phyloP scores from a whole-genome alignment of 2,329 filamentous ascomycete genomes.

The Coniochaeta sp. region DNA sequence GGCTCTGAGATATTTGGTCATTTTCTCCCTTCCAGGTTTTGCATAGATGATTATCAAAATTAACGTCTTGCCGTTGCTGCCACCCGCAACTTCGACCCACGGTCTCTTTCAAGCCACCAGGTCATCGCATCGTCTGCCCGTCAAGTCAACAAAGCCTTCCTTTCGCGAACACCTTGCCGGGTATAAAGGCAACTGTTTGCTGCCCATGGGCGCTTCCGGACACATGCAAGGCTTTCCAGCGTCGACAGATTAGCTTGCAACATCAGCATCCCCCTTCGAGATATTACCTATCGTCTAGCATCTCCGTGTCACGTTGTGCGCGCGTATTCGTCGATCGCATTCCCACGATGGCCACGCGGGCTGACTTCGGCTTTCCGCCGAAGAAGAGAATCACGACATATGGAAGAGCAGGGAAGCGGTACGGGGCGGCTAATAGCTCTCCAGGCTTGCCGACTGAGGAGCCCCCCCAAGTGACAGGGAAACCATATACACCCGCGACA shows the following conservation, averaged over 20 bases:
- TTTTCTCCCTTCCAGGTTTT: background rate
- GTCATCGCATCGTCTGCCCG: background rate
- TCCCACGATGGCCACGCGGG: conserved; percentile 12
- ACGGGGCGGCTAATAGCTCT: conserved; percentile 5
- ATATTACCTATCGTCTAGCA: background rate
- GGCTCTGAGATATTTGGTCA: background rate
- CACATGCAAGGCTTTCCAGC: background rate
- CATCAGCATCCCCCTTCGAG: background rate
- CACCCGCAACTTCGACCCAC: background rate
- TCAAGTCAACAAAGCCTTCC: background rate
- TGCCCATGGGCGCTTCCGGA: background rate
- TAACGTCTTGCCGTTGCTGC: background rate
- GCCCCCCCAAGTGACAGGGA: background rate
- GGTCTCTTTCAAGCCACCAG: background rate
- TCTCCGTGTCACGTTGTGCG: background rate
- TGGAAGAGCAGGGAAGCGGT: conserved; percentile 17
- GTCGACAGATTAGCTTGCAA: background rate
- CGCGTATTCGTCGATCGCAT: background rate
- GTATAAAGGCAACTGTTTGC: background rate
- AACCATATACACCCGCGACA: background rate
- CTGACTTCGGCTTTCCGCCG: conserved; percentile 13
- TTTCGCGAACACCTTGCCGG: background rate
- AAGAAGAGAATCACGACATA: conserved; percentile 23
- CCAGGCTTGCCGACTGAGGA: background rate
- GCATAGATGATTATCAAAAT: background rate